These are phyloP conservation scores for Rubia balearica DNA, from an alignment of 305 asterid genomes.

Conservation along the genomic window DNA sequence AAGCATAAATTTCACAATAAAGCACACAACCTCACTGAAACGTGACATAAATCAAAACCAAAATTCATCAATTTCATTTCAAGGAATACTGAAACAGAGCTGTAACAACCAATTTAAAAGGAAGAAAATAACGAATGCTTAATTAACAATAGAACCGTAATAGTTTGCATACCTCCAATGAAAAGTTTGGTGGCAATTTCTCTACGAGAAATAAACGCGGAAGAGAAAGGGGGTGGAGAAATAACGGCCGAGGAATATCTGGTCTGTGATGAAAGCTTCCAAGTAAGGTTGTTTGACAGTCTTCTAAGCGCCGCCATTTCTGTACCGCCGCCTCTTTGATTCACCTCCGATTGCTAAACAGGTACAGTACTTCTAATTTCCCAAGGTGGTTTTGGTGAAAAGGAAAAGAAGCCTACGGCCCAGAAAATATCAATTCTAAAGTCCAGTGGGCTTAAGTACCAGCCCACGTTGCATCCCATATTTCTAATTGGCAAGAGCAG, in stretches of 20 bases:
- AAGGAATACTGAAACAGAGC: neutral
- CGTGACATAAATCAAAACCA: too few relatives aligned
- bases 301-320: conserved; percentile 64
- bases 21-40: neutral
- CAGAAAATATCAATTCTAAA: neutral
- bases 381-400: neutral
- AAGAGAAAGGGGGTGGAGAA: conserved; percentile 27
- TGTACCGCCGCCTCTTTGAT: neutral
- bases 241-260: neutral
- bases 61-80: neutral
- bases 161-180: conserved; percentile 48
- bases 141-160: neutral
- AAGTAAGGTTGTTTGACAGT: conserved; percentile 23
- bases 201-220: conserved; percentile 42
- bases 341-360: neutral
- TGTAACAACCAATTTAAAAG: neutral
- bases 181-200: conserved; percentile 80
- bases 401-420: neutral
- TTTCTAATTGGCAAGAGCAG: too few relatives aligned
- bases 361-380: neutral
- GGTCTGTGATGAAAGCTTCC: conserved; percentile 25
- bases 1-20: neutral
- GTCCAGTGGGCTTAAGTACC: neutral
- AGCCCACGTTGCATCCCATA: neutral
- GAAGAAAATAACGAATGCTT: neutral